These are phyloP conservation scores for Yamadazyma ubonensis DNA, from an alignment of 805 yeast species.

Conservation along the genomic window DNA sequence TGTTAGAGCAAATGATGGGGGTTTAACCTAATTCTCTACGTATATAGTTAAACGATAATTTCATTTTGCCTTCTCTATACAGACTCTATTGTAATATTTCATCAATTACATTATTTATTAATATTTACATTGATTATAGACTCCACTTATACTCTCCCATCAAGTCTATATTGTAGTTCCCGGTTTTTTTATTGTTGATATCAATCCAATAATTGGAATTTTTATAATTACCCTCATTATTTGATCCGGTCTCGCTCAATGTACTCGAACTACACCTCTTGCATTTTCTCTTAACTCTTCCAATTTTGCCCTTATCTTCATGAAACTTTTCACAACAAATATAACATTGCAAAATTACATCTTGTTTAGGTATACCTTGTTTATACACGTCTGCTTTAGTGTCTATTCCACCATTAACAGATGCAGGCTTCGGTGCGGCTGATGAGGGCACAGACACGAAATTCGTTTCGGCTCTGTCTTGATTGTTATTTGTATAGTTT, in stretches of 20 bases:
- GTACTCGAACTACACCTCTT: slow-evolving; percentile 16
- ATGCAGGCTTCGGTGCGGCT: slow-evolving; percentile 9
- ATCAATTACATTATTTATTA: not conserved
- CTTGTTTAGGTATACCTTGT: slow-evolving; percentile 4
- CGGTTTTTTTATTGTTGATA: slow-evolving; percentile 1
- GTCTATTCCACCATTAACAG: not conserved
- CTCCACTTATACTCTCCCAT: slow-evolving; percentile 34
- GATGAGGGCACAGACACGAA: slow-evolving; percentile 4
- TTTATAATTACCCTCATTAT: slow-evolving; percentile 2
- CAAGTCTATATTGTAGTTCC: slow-evolving; percentile 20
- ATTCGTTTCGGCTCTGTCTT: not conserved
- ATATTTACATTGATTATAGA: slow-evolving; percentile 11
- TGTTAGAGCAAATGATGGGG: not conserved
- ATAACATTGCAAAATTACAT: slow-evolving; percentile 19
- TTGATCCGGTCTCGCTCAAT: slow-evolving; percentile 9
- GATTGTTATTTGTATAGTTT: not conserved
- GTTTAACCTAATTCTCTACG: not conserved
- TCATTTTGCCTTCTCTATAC: slow-evolving; percentile 5
- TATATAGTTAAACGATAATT: not conserved
- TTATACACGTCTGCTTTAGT: not conserved
- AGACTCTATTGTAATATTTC: not conserved
- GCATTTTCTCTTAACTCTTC: slow-evolving; percentile 13
- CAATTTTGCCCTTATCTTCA: not conserved
- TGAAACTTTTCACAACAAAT: slow-evolving; percentile 17
- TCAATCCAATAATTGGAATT: not conserved